Evolutionary conservation across 2,329 filamentous ascomycete species (phyloP).

Genomic region (Trichophyton simii): DNA sequence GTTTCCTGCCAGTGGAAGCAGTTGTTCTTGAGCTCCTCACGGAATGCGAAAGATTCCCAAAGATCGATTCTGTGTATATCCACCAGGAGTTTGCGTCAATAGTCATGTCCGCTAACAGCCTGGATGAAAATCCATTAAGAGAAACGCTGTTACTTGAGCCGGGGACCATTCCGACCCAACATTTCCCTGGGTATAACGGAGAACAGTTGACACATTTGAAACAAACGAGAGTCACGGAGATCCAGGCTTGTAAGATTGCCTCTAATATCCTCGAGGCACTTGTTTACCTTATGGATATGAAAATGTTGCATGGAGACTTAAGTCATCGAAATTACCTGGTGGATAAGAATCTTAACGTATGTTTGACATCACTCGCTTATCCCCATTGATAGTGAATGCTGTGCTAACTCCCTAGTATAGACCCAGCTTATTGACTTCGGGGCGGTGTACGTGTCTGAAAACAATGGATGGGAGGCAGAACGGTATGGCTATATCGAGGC

Average conservation of each 20-base stretch:
- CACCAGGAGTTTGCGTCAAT: conserved; percentile 16
- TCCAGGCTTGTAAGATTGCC: conserved; percentile 20
- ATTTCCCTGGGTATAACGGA: conserved; percentile 8
- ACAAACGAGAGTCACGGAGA: conserved; percentile 16
- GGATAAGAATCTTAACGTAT: conserved; percentile 20
- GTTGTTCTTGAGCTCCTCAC: conserved; percentile 17
- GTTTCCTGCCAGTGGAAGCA: conserved; percentile 20
- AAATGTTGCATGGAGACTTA: conserved; percentile 19
- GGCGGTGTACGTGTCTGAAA: conserved; percentile 12
- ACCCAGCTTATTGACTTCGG: conserved; percentile 22
- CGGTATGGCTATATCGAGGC: conserved; percentile 11
- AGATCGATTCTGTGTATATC: conserved; percentile 20
- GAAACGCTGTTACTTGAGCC: background rate
- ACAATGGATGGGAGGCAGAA: background rate
- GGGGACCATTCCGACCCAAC: background rate
- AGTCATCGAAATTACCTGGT: conserved; percentile 22
- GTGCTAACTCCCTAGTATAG: conserved; percentile 8
- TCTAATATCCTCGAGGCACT: conserved; percentile 21
- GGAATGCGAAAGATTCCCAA: conserved; percentile 19
- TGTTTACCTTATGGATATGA: conserved; percentile 20
- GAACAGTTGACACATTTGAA: conserved; percentile 8
- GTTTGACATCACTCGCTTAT: background rate
- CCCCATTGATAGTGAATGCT: background rate
- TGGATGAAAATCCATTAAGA: conserved; percentile 13
- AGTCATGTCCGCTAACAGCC: conserved; percentile 19